Evolutionary conservation across 176 grass and related monocot genomes (phyloP).

Genomic region (Aegilops umbellulata): DNA sequence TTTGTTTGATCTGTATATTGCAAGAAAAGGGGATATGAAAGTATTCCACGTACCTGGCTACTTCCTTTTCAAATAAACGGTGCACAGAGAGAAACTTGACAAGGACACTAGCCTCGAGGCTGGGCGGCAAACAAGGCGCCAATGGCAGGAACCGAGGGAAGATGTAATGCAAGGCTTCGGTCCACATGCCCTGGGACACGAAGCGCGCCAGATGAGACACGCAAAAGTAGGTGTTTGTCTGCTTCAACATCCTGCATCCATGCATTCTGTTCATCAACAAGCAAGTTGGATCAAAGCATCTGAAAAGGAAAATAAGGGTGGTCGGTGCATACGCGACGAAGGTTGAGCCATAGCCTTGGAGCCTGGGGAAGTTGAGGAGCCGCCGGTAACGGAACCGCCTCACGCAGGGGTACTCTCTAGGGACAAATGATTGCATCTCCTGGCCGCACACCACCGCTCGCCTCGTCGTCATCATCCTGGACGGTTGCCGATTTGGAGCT

Average conservation of each 20-base stretch:
- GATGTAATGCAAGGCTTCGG: background rate
- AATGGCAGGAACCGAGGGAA: background rate
- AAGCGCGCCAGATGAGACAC: background rate
- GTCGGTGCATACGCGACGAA: background rate
- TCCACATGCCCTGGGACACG: background rate
- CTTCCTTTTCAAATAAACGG: background rate
- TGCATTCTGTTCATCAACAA: background rate
- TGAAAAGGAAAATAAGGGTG: background rate
- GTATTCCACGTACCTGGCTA: background rate
- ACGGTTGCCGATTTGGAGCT: background rate
- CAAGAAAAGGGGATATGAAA: background rate
- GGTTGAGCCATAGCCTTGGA: background rate
- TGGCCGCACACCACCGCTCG: background rate
- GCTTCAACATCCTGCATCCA: background rate
- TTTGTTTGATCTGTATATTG: background rate
- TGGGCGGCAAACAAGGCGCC: background rate
- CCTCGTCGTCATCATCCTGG: background rate
- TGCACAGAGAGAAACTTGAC: background rate
- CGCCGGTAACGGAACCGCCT: background rate
- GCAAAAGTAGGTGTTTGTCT: background rate
- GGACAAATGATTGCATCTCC: background rate
- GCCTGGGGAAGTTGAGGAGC: background rate
- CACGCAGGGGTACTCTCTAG: background rate
- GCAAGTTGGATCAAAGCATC: background rate
- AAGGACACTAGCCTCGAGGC: background rate